phyloP scores from a whole-genome alignment of 2,329 filamentous ascomycete genomes.

The Sarocladiaceae sp. region DNA sequence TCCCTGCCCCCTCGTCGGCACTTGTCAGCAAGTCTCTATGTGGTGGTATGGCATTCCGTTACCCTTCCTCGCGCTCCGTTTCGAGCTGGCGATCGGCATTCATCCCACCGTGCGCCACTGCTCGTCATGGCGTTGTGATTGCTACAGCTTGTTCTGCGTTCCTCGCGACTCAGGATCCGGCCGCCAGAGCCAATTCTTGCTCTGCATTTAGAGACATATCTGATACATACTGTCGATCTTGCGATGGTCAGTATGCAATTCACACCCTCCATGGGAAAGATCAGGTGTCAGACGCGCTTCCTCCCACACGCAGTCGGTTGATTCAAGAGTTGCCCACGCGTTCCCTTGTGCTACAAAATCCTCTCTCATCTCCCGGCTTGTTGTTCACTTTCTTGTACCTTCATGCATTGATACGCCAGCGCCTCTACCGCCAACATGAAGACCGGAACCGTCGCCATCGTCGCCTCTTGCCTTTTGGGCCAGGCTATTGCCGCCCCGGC shows the following conservation, averaged over 20 bases:
- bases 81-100: background rate
- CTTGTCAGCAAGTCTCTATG: background rate
- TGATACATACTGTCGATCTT: slow-evolving; percentile 7
- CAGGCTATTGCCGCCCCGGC: slow-evolving; percentile 6
- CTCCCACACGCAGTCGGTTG: background rate
- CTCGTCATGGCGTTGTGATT: background rate
- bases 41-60: too few species aligned
- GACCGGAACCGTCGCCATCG: slow-evolving; percentile 4
- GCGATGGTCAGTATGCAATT: background rate
- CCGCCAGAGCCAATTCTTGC: background rate
- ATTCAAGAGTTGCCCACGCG: slow-evolving; percentile 3
- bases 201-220: slow-evolving; percentile 2
- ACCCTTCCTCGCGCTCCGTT: too few species aligned
- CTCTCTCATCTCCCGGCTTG: background rate
- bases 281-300: slow-evolving; percentile 1
- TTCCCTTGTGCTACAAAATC: background rate
- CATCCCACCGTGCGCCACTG: background rate
- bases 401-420: slow-evolving; percentile 1
- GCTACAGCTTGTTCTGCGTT: slow-evolving; percentile 1
- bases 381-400: background rate
- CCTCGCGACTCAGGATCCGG: background rate
- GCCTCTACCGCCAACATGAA: slow-evolving; percentile 5
- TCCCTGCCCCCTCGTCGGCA: slow-evolving; percentile 3
- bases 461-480: slow-evolving; percentile 6
- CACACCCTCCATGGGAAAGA: background rate